phyloP scores from a whole-genome alignment of 257 asterid species.

The Solanum sejunctum region DNA sequence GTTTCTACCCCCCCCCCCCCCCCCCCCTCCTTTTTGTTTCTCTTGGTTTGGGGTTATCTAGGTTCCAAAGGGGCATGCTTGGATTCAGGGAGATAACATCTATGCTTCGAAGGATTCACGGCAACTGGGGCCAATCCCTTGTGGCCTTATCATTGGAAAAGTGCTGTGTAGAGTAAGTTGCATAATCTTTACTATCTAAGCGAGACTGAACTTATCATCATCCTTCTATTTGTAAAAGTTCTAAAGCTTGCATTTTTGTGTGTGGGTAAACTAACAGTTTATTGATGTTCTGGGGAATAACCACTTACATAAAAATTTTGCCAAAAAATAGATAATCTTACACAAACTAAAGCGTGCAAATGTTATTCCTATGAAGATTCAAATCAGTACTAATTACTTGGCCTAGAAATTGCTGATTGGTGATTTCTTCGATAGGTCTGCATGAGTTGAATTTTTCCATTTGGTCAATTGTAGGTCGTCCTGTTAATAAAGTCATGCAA shows the following conservation, averaged over 20 bases:
- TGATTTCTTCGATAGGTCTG: neutral
- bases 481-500: neutral
- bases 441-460: neutral
- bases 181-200: neutral
- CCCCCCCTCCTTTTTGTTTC: neutral
- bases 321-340: neutral
- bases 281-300: neutral
- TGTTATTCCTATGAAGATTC: neutral
- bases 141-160: slow-evolving; percentile 61
- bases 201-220: neutral
- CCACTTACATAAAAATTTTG: neutral
- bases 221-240: neutral
- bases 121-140: slow-evolving; percentile 72
- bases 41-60: slow-evolving; percentile 8
- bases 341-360: neutral
- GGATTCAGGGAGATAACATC: slow-evolving; percentile 95
- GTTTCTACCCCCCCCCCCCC: neutral
- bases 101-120: slow-evolving; percentile 70
- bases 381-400: neutral
- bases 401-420: neutral
- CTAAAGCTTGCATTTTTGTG: neutral
- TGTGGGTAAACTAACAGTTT: neutral
- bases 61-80: slow-evolving; percentile 95
- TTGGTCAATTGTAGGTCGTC: neutral
- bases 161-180: slow-evolving; percentile 62